phyloP scores from a whole-genome alignment of 2,329 filamentous ascomycete species.

The Colletotrichum liriopes region DNA sequence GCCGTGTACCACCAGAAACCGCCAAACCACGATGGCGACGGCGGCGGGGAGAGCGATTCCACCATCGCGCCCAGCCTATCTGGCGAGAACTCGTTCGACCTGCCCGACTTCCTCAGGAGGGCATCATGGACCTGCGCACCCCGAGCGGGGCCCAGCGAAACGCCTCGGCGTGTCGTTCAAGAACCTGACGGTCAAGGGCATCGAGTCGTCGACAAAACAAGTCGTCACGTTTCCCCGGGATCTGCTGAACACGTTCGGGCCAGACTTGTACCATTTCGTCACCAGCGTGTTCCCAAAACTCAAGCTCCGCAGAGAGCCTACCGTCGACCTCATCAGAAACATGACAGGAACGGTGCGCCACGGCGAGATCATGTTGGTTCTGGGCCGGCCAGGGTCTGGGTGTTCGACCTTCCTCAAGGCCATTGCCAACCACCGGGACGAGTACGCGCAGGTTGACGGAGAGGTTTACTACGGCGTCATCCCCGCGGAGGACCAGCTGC shows the following conservation, averaged over 20 bases:
- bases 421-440: slow-evolving; percentile 78
- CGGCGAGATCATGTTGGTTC: slow-evolving; percentile 58
- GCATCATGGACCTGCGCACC: slow-evolving; percentile 81
- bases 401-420: slow-evolving; percentile 85
- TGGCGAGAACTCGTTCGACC: slow-evolving; percentile 65
- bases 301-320: slow-evolving; percentile 45
- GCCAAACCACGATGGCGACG: slow-evolving; percentile 14
- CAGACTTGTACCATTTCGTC: slow-evolving; percentile 80
- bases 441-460: slow-evolving; percentile 77
- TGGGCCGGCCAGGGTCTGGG: slow-evolving; percentile 81
- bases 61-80: slow-evolving; percentile 28
- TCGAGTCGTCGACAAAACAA: slow-evolving; percentile 76
- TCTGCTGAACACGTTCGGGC: slow-evolving; percentile 84
- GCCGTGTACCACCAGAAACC: slow-evolving; percentile 9
- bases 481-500: slow-evolving; percentile 76
- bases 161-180: slow-evolving; percentile 85
- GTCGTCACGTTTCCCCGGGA: slow-evolving; percentile 83
- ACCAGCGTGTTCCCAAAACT: slow-evolving; percentile 55
- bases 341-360: slow-evolving; percentile 55
- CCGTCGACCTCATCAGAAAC: slow-evolving; percentile 50
- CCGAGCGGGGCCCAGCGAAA: slow-evolving; percentile 78
- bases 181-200: slow-evolving; percentile 81
- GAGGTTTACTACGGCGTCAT: slow-evolving; percentile 82
- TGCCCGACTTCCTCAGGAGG: slow-evolving; percentile 81
- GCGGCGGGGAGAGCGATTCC: slow-evolving; percentile 37